Evolutionary conservation across 768 basidiomycete species (phyloP).

Genomic region (Phlegmacium glaucopus): DNA sequence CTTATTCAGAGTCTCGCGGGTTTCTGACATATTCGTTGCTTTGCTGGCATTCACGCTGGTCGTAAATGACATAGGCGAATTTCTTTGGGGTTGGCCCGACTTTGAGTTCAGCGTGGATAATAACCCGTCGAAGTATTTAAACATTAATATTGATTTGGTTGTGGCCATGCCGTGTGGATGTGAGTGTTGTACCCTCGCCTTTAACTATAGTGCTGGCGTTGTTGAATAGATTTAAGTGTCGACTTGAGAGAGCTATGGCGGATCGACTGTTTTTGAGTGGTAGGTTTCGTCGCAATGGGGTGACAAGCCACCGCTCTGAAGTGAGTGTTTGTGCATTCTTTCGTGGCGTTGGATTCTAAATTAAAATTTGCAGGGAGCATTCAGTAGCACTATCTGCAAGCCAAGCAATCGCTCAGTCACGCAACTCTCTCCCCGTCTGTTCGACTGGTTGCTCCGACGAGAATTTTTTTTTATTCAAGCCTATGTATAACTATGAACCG

Average conservation of each 20-base stretch:
- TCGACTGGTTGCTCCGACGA: constrained; percentile 50
- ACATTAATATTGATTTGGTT: constrained; percentile 88
- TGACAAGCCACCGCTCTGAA: constrained; percentile 77
- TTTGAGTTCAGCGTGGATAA: constrained; percentile 85
- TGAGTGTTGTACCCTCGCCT: constrained; percentile 39
- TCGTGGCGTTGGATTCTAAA: background rate
- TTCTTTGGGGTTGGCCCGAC: constrained; percentile 91
- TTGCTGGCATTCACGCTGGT: constrained; percentile 69
- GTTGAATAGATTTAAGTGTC: constrained; percentile 68
- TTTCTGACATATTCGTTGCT: constrained; percentile 69
- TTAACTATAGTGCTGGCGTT: constrained; percentile 4
- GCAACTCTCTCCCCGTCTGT: constrained; percentile 71
- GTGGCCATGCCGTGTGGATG: constrained; percentile 93
- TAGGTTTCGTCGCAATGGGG: constrained; percentile 82
- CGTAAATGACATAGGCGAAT: constrained; percentile 88
- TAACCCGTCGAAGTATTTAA: constrained; percentile 56
- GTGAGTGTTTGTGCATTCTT: constrained; percentile 28
- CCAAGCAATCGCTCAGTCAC: constrained; percentile 70
- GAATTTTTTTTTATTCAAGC: constrained; percentile 57
- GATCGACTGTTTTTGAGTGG: constrained; percentile 82
- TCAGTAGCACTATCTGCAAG: constrained; percentile 61
- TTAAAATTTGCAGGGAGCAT: constrained; percentile 46
- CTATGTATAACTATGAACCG: constrained; percentile 67
- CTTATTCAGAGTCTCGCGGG: constrained; percentile 75
- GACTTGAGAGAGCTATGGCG: constrained; percentile 93